Conservation (phyloP, 306 rosid species). For the Rosa rugosa region DNA sequence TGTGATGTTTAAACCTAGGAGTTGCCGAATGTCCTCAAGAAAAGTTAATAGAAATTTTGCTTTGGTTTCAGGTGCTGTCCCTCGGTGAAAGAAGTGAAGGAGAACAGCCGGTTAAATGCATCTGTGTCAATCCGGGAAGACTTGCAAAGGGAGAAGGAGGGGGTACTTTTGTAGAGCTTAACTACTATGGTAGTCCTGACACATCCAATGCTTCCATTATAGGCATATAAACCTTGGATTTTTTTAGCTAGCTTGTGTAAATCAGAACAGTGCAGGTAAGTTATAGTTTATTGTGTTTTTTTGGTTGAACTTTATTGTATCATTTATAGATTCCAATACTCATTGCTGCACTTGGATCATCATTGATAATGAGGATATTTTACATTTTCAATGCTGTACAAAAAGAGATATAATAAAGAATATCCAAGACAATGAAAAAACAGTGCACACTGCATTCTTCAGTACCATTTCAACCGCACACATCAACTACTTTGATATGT, state of each 20-base stretch:
- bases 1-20: constrained; percentile 2
- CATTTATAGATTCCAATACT: not conserved
- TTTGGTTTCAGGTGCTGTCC: constrained; percentile 52
- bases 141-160: constrained; percentile 94
- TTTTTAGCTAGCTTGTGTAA: not conserved
- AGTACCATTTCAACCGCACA: not conserved
- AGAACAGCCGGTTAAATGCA: constrained; percentile 46
- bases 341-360: not conserved
- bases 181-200: constrained; percentile 58
- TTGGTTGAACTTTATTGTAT: not conserved
- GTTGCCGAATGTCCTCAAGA: not conserved
- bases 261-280: not conserved
- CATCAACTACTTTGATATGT: not conserved
- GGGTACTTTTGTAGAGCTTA: constrained; percentile 85
- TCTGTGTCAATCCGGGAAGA: constrained; percentile 92
- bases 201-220: constrained; percentile 52
- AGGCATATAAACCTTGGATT: constrained; percentile 50
- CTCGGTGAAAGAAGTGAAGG: constrained; percentile 48
- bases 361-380: not conserved
- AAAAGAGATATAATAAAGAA: too few relatives aligned
- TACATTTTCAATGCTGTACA: not conserved
- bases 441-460: not conserved
- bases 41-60: not conserved
- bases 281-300: not conserved
- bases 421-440: too few relatives aligned